Base-by-base conservation (phyloP, 257 asterid species). In the Leonotis leonurus region DNA sequence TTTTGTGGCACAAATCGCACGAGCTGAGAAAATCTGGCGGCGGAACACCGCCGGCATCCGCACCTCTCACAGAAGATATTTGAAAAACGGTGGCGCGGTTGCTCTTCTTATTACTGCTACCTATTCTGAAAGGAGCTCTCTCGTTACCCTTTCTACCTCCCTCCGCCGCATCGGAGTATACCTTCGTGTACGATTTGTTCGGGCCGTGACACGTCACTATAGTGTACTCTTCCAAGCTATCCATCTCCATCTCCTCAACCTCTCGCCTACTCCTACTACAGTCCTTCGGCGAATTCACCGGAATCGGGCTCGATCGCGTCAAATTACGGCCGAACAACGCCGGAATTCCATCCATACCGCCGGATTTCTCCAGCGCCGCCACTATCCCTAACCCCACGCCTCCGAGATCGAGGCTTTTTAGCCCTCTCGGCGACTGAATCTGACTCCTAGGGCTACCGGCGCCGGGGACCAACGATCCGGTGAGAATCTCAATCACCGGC, bases 341-440 rank as follows among this genome's bases (percentile, higher is more conserved):
- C 51, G 72, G 70, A 45, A 13, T 52, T 59, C 74, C 82, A 14
- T 57, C 63, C 40, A 50, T 50, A 9, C 22, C 69, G 4, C 75
- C 55, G 29, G 95, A 65, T 21, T 79, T 85, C 12, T 88, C 94
- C 0, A 90, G 83, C 27, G 95, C 95, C 6, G 95, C 96, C 8
- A 91, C 96, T 25, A 91, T 88, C 7, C 92, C 94, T 22, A 91
- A 69, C 3, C 96, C 98, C 43, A 84, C 94, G 0, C 94, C 96
- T 6, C 90, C 94, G 33, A 76, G 56, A 65, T 88, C 94, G 24
- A 76, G 82, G 22, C 53, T 70, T 51, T 74, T 88, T 0, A 73
- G 52, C 12, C 82, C 81, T 61, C 81, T 78, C 0, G 95, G 88
- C 9, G 90, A 82, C 4, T 73, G 95, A 65, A 58, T 53, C 67